A percentile compares a stretch with the other conserved stretches of the same genome.
phyloP scores from a whole-genome alignment of 176 grass and related monocot genomes.

The Echinochloa phyllopogon region DNA sequence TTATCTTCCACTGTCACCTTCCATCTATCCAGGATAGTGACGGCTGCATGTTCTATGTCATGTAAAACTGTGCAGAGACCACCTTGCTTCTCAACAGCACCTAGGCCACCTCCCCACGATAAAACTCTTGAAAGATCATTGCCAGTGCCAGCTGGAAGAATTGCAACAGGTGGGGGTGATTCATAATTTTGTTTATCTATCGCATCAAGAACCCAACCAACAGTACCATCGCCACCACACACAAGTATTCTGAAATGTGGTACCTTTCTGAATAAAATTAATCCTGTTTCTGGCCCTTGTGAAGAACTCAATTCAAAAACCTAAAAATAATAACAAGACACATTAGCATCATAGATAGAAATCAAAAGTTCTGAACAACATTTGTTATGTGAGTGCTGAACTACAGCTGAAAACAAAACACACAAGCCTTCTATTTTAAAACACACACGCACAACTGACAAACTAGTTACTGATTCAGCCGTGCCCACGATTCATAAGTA shows the following conservation, averaged over 20 bases:
- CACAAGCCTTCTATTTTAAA: neutral
- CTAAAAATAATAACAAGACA: slow-evolving; percentile 31
- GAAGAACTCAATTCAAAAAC: slow-evolving; percentile 75
- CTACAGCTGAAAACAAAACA: slow-evolving; percentile 8
- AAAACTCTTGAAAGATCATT: slow-evolving; percentile 84
- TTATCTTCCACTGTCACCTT: slow-evolving; percentile 62
- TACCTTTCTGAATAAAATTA: slow-evolving; percentile 69
- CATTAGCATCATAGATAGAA: slow-evolving; percentile 30
- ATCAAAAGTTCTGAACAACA: neutral
- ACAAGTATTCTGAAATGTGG: slow-evolving; percentile 79
- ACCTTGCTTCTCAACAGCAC: slow-evolving; percentile 67
- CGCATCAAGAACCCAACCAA: slow-evolving; percentile 72
- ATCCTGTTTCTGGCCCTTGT: slow-evolving; percentile 67
- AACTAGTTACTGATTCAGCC: neutral
- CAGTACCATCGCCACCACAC: slow-evolving; percentile 82
- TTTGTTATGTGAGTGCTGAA: neutral
- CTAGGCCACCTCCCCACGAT: slow-evolving; percentile 73
- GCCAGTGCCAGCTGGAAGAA: slow-evolving; percentile 83
- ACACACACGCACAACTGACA: neutral
- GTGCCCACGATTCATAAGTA: neutral
- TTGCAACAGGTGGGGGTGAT: slow-evolving; percentile 78
- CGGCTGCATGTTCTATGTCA: slow-evolving; percentile 67
- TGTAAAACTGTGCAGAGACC: slow-evolving; percentile 61
- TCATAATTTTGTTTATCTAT: slow-evolving; percentile 79
- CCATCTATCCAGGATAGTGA: slow-evolving; percentile 83